phyloP scores from a whole-genome alignment of 2,329 filamentous ascomycete species.

The Geosmithia flava region DNA sequence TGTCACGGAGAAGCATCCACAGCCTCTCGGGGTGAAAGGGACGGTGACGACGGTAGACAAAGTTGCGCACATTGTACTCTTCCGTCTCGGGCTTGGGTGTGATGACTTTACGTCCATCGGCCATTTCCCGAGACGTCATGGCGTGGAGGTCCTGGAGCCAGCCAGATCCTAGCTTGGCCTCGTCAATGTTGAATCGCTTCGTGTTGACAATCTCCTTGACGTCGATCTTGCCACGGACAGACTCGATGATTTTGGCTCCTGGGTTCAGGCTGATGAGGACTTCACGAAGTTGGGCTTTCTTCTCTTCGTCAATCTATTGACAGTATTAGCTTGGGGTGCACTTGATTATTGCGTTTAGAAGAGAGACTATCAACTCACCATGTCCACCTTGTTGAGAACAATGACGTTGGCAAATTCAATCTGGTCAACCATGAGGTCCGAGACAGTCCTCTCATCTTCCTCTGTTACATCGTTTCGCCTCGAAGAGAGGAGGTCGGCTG shows the following conservation, averaged over 20 bases:
- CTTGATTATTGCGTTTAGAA: too few species aligned
- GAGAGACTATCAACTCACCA: constrained; percentile 23
- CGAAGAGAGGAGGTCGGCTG: constrained; percentile 52
- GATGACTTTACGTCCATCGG: constrained; percentile 36
- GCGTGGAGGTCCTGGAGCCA: constrained; percentile 61
- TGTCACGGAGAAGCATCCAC: constrained; percentile 30
- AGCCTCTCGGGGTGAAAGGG: constrained; percentile 38
- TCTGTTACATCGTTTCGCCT: constrained; percentile 48
- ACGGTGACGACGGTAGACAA: constrained; percentile 50
- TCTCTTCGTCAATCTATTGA: constrained; percentile 21
- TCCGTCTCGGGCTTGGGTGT: constrained; percentile 60
- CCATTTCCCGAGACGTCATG: constrained; percentile 50
- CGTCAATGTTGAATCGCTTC: constrained; percentile 49
- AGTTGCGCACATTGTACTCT: constrained; percentile 61
- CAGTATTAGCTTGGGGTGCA: neutral
- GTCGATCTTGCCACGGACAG: constrained; percentile 45
- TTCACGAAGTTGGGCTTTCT: constrained; percentile 31
- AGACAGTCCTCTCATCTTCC: constrained; percentile 63
- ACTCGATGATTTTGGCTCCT: constrained; percentile 49
- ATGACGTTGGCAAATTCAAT: constrained; percentile 69
- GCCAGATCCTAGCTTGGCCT: constrained; percentile 51
- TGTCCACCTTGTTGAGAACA: constrained; percentile 58
- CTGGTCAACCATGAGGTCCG: constrained; percentile 64
- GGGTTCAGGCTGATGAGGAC: constrained; percentile 54
- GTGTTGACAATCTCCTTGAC: constrained; percentile 54